Evolutionary conservation across 306 rosid species (phyloP).

Genomic region (Quillaja saponaria): DNA sequence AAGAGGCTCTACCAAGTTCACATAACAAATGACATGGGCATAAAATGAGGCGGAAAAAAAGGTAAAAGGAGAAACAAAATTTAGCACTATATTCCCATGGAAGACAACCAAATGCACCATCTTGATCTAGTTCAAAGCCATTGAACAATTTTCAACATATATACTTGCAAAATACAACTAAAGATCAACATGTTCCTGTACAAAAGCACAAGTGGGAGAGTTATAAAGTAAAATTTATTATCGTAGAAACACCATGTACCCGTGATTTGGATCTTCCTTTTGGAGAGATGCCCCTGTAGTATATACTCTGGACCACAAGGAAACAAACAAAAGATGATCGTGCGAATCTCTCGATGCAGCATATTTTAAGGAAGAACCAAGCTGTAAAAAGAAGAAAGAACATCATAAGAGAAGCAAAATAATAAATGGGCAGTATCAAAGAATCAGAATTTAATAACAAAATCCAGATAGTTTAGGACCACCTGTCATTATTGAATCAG

Average conservation of each 20-base stretch:
- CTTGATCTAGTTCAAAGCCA: conserved; percentile 9
- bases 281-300: conserved; percentile 56
- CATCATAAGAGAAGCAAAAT: conserved; percentile 21
- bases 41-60: not conserved
- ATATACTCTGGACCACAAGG: conserved; percentile 46
- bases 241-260: conserved; percentile 48
- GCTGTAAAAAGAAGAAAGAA: conserved; percentile 43
- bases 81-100: conserved; percentile 1
- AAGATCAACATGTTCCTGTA: not conserved
- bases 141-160: conserved; percentile 1
- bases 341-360: conserved; percentile 41
- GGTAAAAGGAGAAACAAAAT: not conserved
- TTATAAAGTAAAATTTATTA: conserved; percentile 4
- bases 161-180: conserved; percentile 24
- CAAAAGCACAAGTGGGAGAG: conserved; percentile 20
- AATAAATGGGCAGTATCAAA: not conserved
- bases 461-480: not conserved
- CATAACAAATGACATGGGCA: conserved; percentile 1
- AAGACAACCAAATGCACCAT: conserved; percentile 1
- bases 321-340: conserved; percentile 44
- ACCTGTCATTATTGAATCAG: conserved; percentile 12
- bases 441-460: not conserved
- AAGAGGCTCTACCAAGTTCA: not conserved
- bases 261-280: conserved; percentile 42
- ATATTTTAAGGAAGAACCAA: conserved; percentile 50